Evolutionary conservation across 768 basidiomycete genomes (phyloP).

Genomic region (Calocybe cyanea): DNA sequence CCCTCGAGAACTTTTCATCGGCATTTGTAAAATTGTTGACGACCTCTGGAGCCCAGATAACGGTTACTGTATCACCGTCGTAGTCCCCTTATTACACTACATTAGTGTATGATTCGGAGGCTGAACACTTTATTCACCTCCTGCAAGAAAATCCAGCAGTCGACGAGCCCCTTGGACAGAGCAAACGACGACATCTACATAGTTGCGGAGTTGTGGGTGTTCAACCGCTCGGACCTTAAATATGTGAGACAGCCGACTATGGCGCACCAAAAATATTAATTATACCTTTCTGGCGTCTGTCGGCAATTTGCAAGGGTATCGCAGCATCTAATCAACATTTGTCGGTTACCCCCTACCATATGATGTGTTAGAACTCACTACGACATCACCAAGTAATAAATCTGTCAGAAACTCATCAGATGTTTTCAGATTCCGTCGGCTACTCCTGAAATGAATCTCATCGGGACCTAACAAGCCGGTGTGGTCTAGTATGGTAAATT

Average conservation of each 20-base stretch:
- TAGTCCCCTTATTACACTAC: slow-evolving; percentile 49
- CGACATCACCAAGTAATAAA: slow-evolving; percentile 50
- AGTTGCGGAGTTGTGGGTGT: slow-evolving; percentile 40
- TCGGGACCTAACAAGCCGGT: slow-evolving; percentile 45
- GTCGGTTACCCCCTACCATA: no score
- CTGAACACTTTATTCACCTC: slow-evolving; percentile 36
- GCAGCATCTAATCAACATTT: slow-evolving; percentile 38
- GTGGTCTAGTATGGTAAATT: slow-evolving; percentile 38
- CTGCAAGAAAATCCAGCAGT: slow-evolving; percentile 59
- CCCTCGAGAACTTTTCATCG: slow-evolving; percentile 39
- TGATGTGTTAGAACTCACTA: slow-evolving; percentile 29
- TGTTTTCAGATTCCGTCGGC: slow-evolving; percentile 35
- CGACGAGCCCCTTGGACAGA: slow-evolving; percentile 51
- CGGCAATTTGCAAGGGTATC: slow-evolving; percentile 70
- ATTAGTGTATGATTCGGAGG: neutral
- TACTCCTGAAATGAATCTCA: slow-evolving; percentile 57
- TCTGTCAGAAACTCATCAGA: slow-evolving; percentile 44
- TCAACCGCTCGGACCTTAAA: slow-evolving; percentile 55
- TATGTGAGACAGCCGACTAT: neutral
- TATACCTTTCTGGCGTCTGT: slow-evolving; percentile 63
- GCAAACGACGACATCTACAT: slow-evolving; percentile 57
- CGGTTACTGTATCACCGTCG: slow-evolving; percentile 60
- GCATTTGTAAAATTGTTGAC: slow-evolving; percentile 56
- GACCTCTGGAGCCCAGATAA: slow-evolving; percentile 56
- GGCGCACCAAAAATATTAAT: no score